phyloP scores from a whole-genome alignment of 176 grass and related monocot species.

The Tuctoria greenei region DNA sequence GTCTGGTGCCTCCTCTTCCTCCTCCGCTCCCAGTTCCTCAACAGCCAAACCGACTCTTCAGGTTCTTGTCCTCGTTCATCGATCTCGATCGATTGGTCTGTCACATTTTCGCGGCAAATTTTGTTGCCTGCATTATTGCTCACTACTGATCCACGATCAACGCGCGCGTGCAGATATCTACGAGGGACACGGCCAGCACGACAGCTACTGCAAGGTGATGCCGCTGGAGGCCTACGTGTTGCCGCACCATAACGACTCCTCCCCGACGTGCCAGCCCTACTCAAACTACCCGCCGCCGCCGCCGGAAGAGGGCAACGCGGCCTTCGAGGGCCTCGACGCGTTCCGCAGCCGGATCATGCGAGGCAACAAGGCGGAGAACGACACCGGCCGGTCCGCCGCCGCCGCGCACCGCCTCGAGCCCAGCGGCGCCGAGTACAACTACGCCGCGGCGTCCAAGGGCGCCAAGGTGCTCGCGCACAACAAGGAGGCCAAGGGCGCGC shows the following conservation, averaged over 20 bases:
- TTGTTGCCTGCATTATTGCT: background rate
- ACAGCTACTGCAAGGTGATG: slow-evolving; percentile 60
- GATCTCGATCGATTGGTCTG: background rate
- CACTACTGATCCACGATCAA: background rate
- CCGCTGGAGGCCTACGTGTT: slow-evolving; percentile 61
- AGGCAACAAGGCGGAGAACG: slow-evolving; percentile 34
- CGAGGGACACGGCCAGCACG: slow-evolving; percentile 24
- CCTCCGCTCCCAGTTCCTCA: slow-evolving; percentile 50
- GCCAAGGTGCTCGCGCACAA: slow-evolving; percentile 84
- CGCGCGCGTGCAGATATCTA: slow-evolving; percentile 38
- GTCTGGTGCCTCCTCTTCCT: slow-evolving; percentile 74
- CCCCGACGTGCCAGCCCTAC: slow-evolving; percentile 39
- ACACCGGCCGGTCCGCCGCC: background rate
- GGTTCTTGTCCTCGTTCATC: background rate
- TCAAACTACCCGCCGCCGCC: background rate
- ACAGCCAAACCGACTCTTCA: slow-evolving; percentile 44
- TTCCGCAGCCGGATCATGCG: slow-evolving; percentile 48
- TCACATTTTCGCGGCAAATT: background rate
- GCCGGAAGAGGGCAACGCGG: background rate
- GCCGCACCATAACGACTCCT: slow-evolving; percentile 27
- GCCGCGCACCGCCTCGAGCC: slow-evolving; percentile 69
- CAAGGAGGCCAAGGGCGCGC: slow-evolving; percentile 84
- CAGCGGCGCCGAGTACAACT: slow-evolving; percentile 74
- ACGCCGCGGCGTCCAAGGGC: slow-evolving; percentile 75
- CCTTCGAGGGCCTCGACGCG: slow-evolving; percentile 50